Evolutionary conservation across 805 yeast genomes (phyloP), one percentile per base, ranked within the genome.

Genomic region (Lachancea mirantina): DNA sequence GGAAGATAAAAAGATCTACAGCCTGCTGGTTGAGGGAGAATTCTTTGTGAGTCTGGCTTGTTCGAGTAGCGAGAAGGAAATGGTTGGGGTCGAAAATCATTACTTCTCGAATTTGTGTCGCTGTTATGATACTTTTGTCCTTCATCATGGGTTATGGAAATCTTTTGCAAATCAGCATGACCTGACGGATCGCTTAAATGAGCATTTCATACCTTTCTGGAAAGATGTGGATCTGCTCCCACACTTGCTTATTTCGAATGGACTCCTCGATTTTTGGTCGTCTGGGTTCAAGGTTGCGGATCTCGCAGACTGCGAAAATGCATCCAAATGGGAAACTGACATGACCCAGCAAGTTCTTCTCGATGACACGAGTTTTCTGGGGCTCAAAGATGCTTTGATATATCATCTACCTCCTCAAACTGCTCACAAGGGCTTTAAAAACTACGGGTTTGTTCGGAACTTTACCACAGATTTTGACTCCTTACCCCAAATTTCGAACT

Each of bases 131-230:
- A 48, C 50, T 26, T 56, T 53, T 22, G 29, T 36, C 5, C 32
- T 56, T 25, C 41, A 49, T 15, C 33, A 43, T 32, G 56, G 54
- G 3, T 10, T 29, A 3, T 52, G 55, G 32, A 14, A 41, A 10
- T 44, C 49, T 2, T 50, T 52, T 30, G 39, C 47, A 13, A 52
- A 50, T 19, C 44, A 41, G 28, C 43, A 46, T 16, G 22, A 50
- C 14, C 36, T 57, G 15, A 52, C 57, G 11, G 46, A 44, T 28
- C 21, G 35, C 14, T 35, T 56, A n/a, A 55, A 57, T 35, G 61
- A 56, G 35, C 48, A 48, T 27, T 29, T 52, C 13, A 41, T 57
- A 5, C 38, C 48, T 14, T 57, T 49, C 40, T 57, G 62, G 62
- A 40, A 44, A 14, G 51, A 57, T 31, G 40, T 55, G 9, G 30